Evolutionary conservation across 2,329 filamentous ascomycete genomes (phyloP).

Genomic region (Cryphonectria parasitica): DNA sequence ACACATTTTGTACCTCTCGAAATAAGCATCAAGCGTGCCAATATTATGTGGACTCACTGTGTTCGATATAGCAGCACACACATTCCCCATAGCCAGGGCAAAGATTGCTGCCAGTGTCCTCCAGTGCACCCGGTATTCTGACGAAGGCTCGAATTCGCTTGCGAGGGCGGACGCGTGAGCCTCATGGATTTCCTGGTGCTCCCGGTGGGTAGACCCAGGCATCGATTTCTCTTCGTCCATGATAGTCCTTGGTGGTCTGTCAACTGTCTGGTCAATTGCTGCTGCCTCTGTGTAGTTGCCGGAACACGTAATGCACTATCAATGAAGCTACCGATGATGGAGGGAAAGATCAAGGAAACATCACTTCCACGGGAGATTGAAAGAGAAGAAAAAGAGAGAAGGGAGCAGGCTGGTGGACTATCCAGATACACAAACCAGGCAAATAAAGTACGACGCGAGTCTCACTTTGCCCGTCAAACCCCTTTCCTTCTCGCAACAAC

Average conservation of each 20-base stretch:
- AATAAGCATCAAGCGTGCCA: not conserved
- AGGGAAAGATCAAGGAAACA: not conserved
- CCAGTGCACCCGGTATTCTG: conserved; percentile 18
- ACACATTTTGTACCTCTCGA: not conserved
- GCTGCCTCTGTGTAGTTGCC: not conserved
- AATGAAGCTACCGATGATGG: not conserved
- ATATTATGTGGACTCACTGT: conserved; percentile 2
- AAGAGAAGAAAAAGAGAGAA: no score
- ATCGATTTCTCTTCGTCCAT: conserved; percentile 16
- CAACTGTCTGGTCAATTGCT: not conserved
- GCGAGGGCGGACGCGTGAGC: not conserved
- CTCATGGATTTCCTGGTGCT: not conserved
- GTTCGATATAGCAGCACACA: conserved; percentile 24
- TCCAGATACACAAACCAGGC: not conserved
- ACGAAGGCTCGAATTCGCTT: conserved; percentile 12
- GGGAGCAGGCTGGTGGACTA: not conserved
- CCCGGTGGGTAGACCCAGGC: not conserved
- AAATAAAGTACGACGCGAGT: not conserved
- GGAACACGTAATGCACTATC: not conserved
- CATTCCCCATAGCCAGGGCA: conserved; percentile 22
- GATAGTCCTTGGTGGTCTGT: no score
- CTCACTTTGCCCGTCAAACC: not conserved
- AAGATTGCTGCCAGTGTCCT: conserved; percentile 24
- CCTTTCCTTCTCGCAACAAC: not conserved
- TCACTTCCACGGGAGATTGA: not conserved